Percentiles rank a stretch among this genome's conserved stretches.
These are phyloP conservation scores for Cladosporium halotolerans DNA, from an alignment of 2,329 filamentous ascomycete genomes.

Conservation along the genomic window DNA sequence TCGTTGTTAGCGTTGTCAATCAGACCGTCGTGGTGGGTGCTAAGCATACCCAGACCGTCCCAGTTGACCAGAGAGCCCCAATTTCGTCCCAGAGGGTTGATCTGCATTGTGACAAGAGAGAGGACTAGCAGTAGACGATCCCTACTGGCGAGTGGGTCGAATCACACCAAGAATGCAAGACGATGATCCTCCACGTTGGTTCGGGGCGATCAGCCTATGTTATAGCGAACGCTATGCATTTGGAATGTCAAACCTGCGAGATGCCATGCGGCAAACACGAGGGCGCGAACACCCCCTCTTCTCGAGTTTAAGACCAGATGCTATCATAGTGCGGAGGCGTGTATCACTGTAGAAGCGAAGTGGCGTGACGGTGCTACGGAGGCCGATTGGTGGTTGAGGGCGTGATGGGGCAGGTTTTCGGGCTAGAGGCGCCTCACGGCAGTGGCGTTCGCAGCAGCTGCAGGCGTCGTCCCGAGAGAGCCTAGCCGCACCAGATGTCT, in stretches of 20 bases:
- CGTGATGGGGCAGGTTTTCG: not conserved
- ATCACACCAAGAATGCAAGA: not conserved
- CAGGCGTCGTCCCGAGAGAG: not conserved
- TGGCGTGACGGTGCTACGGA: not conserved
- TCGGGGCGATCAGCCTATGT: not conserved
- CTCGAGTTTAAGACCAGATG: not conserved
- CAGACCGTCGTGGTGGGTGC: too few relatives aligned
- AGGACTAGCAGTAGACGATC: not conserved
- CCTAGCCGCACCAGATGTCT: constrained; percentile 10
- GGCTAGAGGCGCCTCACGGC: not conserved
- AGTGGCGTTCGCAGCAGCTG: not conserved
- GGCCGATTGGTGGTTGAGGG: not conserved
- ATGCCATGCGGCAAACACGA: constrained; percentile 10
- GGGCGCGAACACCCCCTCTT: constrained; percentile 2
- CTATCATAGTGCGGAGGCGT: constrained; percentile 6
- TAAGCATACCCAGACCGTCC: constrained; percentile 15
- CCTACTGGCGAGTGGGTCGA: not conserved
- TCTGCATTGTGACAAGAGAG: constrained; percentile 26
- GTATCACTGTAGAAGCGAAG: constrained; percentile 8
- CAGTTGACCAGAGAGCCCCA: constrained; percentile 23
- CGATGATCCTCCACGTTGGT: constrained; percentile 3
- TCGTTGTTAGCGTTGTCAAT: too few relatives aligned
- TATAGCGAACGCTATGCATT: not conserved
- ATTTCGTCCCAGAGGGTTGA: constrained; percentile 21
- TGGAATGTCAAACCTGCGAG: constrained; percentile 10